Evolutionary conservation across 2,329 filamentous ascomycete genomes (phyloP).

Genomic region (Cordyceps cateniannulata): DNA sequence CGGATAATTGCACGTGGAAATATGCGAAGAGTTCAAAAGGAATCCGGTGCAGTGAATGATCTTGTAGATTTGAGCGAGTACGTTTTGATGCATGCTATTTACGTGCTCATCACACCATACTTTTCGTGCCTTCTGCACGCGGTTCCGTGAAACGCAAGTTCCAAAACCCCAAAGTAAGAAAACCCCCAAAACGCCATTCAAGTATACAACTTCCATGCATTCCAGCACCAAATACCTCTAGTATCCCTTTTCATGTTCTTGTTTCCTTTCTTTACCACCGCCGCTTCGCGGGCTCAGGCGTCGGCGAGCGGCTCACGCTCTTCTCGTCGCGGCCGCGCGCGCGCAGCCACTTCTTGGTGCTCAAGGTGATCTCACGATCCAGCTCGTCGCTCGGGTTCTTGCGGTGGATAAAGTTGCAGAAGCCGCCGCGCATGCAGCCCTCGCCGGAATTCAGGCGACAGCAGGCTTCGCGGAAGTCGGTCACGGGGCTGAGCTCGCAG

Average conservation of each 20-base stretch:
- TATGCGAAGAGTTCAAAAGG: not conserved
- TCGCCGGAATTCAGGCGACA: constrained; percentile 92
- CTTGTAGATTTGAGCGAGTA: not conserved
- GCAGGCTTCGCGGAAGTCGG: constrained; percentile 96
- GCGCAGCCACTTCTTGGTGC: constrained; percentile 95
- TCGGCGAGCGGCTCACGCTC: constrained; percentile 75
- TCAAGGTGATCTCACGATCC: constrained; percentile 77
- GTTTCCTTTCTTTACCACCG: constrained; percentile 45
- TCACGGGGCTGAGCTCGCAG: constrained; percentile 94
- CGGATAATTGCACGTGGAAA: not conserved
- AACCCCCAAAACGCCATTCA: not conserved
- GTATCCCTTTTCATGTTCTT: not conserved
- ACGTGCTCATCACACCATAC: not conserved
- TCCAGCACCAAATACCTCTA: not conserved
- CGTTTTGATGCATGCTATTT: not conserved
- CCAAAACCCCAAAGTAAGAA: not conserved
- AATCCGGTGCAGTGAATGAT: not conserved
- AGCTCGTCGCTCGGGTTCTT: constrained; percentile 90
- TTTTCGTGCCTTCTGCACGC: not conserved
- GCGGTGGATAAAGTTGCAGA: constrained; percentile 99
- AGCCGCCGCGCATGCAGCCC: constrained; percentile 90
- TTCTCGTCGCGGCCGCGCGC: constrained; percentile 75
- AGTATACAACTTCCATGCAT: not conserved
- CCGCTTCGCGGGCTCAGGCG: constrained; percentile 73
- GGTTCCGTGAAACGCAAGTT: not conserved